These are phyloP conservation scores for Aspergillus campestris DNA, from an alignment of 495 filamentous ascomycete genomes.

Conservation along the genomic window DNA sequence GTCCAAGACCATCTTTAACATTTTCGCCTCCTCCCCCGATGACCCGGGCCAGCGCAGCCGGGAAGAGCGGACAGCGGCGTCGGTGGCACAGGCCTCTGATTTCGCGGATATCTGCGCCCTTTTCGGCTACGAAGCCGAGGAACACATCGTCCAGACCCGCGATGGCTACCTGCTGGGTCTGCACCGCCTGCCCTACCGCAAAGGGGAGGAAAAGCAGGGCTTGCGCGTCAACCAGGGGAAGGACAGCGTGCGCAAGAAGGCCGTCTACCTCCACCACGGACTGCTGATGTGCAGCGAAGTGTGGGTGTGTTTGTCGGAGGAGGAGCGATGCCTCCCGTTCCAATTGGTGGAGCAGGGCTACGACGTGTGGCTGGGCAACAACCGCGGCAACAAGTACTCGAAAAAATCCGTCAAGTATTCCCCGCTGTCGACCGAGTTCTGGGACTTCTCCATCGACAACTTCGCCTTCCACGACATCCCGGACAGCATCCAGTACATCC, in stretches of 20 bases:
- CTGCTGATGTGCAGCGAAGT: slow-evolving; percentile 98
- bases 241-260: slow-evolving; percentile 65
- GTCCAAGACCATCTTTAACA: slow-evolving; percentile 77
- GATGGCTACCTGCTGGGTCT: slow-evolving; percentile 92
- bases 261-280: slow-evolving; percentile 93
- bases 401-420: slow-evolving; percentile 77
- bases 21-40: slow-evolving; percentile 61
- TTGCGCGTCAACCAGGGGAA: slow-evolving; percentile 60
- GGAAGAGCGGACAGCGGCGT: slow-evolving; percentile 31
- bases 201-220: slow-evolving; percentile 77
- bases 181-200: slow-evolving; percentile 75
- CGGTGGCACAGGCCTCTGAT: slow-evolving; percentile 66
- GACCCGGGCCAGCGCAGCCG: slow-evolving; percentile 50
- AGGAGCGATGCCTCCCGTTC: slow-evolving; percentile 79
- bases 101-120: slow-evolving; percentile 87
- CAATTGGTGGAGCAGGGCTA: slow-evolving; percentile 84
- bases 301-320: slow-evolving; percentile 89
- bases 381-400: slow-evolving; percentile 96
- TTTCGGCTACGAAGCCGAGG: slow-evolving; percentile 86
- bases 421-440: slow-evolving; percentile 70
- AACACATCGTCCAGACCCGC: slow-evolving; percentile 88
- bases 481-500: slow-evolving; percentile 84
- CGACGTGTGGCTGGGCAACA: slow-evolving; percentile 98
- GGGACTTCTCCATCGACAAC: slow-evolving; percentile 96
- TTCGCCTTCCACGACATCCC: slow-evolving; percentile 98